Evolutionary conservation across 148 eudicot species (phyloP).

Genomic region (Polygonum aviculare): DNA sequence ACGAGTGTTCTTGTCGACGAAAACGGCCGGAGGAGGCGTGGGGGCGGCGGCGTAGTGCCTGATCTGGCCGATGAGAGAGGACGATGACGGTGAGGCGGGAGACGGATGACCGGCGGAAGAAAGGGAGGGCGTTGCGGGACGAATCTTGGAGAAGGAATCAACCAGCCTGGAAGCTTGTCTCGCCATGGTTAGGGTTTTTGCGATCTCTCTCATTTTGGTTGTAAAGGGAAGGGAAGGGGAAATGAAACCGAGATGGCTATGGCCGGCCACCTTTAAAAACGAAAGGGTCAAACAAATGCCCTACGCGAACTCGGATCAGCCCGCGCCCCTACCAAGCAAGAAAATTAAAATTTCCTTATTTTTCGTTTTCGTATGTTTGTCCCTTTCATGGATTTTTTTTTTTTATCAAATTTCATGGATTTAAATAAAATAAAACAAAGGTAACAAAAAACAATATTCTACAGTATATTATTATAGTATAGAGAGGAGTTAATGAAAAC

Average conservation of each 20-base stretch:
- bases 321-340: not conserved
- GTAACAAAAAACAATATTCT: too few species aligned
- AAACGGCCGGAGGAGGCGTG: conserved; percentile 70
- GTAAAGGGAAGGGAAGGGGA: not conserved
- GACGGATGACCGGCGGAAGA: conserved; percentile 1
- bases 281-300: not conserved
- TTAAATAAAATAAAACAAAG: too few species aligned
- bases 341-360: not conserved
- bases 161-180: conserved; percentile 30
- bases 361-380: not conserved
- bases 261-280: not conserved
- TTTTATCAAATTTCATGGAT: too few species aligned
- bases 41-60: conserved; percentile 59
- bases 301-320: not conserved
- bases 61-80: conserved; percentile 24
- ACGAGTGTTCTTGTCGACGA: conserved; percentile 89
- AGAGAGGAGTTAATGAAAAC: too few species aligned
- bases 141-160: conserved; percentile 19
- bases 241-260: not conserved
- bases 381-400: too few species aligned
- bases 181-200: conserved; percentile 33
- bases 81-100: conserved; percentile 5
- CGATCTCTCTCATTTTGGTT: conserved; percentile 11
- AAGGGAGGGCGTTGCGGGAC: conserved; percentile 18
- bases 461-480: too few species aligned